Evolutionary conservation across 2,329 filamentous ascomycete genomes (phyloP), one percentile per base, ranked within the genome.

Genomic region (Alternaria ventricosa): DNA sequence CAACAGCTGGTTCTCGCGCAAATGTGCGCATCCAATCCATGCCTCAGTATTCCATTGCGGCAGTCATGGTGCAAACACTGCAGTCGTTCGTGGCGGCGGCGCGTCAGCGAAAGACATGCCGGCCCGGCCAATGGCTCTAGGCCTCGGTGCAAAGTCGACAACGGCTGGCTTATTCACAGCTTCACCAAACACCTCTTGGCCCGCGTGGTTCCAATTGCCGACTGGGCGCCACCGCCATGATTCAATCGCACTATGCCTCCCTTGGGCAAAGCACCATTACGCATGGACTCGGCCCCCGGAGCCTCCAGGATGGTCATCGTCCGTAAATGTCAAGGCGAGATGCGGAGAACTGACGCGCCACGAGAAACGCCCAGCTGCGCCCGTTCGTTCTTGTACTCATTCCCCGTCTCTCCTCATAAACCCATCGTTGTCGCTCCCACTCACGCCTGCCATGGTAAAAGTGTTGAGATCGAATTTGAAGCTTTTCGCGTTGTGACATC

Each of bases 291-390:
- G 69, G 57, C 44, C 61, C 53, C 59, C 54, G 61, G 64, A 57
- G 57, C 60, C 63, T 57, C 63, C 50, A 60, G 56, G 49, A 30
- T 60, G 45, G 33, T 41, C 53, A 22, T 56, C 61, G 41, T 66
- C 65, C 70, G 67, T 64, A 70, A 69, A 63, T 63, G 68, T 70
- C 71, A 73, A 71, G 69, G 65, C 65, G 64, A 71, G 68, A 68
- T 77, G 72, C 72, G 73, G 75, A 75, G 73, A 64, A 64, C 46
- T 25, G 47, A 54, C 63, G 49, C 60, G 53, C 63, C 60, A 63
- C 58, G 55, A 59, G 43, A 59, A 53, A 56, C 53, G 63, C 60
- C 58, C 54, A 57, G 45, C 53, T 53, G 44, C 53, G 12, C 51
- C 36, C 27, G 57, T 63, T 63, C 55, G 57, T 55, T 53, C 49